Evolutionary conservation across 345 rosid species (phyloP).

Genomic region (Populus nigra): DNA sequence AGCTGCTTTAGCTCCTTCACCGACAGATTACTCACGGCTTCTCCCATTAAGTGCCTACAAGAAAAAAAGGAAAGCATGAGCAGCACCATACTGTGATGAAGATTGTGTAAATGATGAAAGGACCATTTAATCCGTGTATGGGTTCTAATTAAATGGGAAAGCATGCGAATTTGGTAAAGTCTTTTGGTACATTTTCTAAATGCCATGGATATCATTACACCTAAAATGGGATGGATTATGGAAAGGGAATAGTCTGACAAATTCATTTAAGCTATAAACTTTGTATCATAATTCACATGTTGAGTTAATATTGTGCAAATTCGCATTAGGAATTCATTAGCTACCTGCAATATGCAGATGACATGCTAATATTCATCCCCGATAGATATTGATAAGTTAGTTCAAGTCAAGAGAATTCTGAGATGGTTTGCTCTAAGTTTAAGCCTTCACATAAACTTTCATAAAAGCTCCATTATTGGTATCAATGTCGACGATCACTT

Average conservation of each 20-base stretch:
- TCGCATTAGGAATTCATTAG: too few relatives aligned
- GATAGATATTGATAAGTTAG: too few relatives aligned
- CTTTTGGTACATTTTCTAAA: neutral
- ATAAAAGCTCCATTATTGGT: too few relatives aligned
- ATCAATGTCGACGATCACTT: too few relatives aligned
- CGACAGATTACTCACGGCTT: conserved; percentile 66
- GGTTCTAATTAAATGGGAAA: neutral
- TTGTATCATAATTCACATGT: neutral
- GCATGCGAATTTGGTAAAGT: neutral
- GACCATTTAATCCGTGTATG: neutral
- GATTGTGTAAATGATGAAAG: neutral
- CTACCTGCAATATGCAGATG: too few relatives aligned
- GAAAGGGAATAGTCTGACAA: neutral
- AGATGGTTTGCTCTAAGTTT: too few relatives aligned
- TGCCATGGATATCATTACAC: neutral
- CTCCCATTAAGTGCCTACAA: conserved; percentile 90
- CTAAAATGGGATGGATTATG: neutral
- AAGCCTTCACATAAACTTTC: too few relatives aligned
- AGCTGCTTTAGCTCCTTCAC: conserved; percentile 94
- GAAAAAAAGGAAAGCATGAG: neutral
- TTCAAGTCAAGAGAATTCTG: too few relatives aligned
- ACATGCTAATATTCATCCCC: too few relatives aligned
- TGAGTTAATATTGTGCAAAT: neutral
- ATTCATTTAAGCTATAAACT: neutral
- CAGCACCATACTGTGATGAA: neutral